Base-by-base conservation (phyloP, 768 basidiomycete genomes). In the Kwoniella europaea region DNA sequence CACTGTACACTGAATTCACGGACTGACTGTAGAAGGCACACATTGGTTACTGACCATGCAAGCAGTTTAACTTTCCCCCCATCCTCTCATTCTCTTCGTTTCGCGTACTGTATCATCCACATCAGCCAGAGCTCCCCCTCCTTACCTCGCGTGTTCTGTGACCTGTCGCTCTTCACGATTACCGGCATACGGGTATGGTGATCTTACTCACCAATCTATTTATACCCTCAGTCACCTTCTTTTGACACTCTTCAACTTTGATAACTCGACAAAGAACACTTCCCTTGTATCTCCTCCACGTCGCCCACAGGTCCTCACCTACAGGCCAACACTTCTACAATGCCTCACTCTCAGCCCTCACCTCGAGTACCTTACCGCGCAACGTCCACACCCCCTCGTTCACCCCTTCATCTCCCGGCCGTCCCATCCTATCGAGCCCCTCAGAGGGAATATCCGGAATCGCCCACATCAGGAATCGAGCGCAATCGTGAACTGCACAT, bases 361-460 rank as follows among this genome's bases (percentile, higher is more conserved):
- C 63, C 68, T 18, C 68, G 68, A 18, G 57, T 70, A n/a, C 68
- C 68, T 2, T 70, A 70, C 43, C 54, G 63, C 20, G 62, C 68
- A 29, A 70, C 63, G 18, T 70, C 63, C 2, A 70, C 68, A 4
- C 68, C 68, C 2, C 68, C 68, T 16, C 62, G 56, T 16, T 55
- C 69, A n/a, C 69, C 65, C 1, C 53, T 66, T 4, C 13, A 35
- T 10, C 42, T 71, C 1, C 59, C 52, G 1, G 16, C 59, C 24
- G 60, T 52, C 0, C 59, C 67, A 2, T 27, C 63, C 13, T 63
- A 56, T 42, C 41, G 57, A 22, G 27, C 42, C 0, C 43, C 16
- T 22, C 63, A 24, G 10, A 57, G 65, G 12, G 67, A 73, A 35
- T 73, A 73, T 53, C 72, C 72, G 2, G 72, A 73, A 66, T 73